Conservation (phyloP, 352 stramenopile species). For the Globisporangium radiosum region DNA sequence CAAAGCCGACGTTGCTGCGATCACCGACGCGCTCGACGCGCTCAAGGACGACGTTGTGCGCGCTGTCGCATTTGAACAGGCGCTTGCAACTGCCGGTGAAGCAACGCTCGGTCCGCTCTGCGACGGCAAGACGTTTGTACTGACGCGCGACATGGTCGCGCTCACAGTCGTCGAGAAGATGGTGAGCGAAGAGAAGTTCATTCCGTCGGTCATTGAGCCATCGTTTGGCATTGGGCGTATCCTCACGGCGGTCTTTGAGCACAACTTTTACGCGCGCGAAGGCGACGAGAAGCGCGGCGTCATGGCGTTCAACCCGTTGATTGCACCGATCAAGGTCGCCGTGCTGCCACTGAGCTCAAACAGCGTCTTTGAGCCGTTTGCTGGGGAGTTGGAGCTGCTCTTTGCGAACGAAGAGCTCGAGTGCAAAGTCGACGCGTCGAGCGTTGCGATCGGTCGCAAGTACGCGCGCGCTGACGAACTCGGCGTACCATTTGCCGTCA, state of each 20-base stretch:
- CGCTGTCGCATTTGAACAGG: constrained; percentile 85
- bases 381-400: constrained; percentile 66
- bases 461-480: constrained; percentile 98
- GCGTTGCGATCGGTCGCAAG: constrained; percentile 92
- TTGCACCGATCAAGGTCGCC: constrained; percentile 98
- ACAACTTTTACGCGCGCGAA: constrained; percentile 96
- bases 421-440: constrained; percentile 94
- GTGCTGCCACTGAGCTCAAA: constrained; percentile 93
- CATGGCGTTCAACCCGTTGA: constrained; percentile 95
- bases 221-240: constrained; percentile 99
- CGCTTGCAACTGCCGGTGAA: constrained; percentile 87
- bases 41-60: constrained; percentile 90
- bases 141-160: constrained; percentile 94
- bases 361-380: constrained; percentile 74
- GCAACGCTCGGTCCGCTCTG: constrained; percentile 84
- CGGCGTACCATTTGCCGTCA: constrained; percentile 97
- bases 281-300: constrained; percentile 96
- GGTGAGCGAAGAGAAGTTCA: constrained; percentile 97
- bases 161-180: constrained; percentile 94
- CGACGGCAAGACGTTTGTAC: constrained; percentile 84
- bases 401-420: constrained; percentile 63
- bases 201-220: constrained; percentile 98
- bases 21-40: constrained; percentile 63
- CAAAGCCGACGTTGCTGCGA: constrained; percentile 88
- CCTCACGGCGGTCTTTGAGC: constrained; percentile 97